Evolutionary conservation across 1,284 basidiomycete genomes (phyloP).

Genomic region (Garcileccinum viscosum): DNA sequence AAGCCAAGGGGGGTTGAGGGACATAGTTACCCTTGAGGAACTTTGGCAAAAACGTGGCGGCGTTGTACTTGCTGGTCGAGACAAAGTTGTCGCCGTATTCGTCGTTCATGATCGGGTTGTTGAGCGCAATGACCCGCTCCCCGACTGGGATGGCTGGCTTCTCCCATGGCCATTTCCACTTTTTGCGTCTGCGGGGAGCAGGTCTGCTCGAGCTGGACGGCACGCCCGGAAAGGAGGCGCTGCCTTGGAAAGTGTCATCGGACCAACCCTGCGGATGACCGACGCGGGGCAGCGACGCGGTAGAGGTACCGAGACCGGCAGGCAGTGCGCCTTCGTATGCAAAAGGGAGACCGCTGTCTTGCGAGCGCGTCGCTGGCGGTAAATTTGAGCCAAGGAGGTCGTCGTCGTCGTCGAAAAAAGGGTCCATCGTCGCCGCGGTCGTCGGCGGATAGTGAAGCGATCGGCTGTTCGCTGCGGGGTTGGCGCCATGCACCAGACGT

Average conservation of each 20-base stretch:
- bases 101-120: conserved; percentile 65
- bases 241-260: conserved; percentile 55
- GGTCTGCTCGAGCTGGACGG: conserved; percentile 8
- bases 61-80: conserved; percentile 95
- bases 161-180: conserved; percentile 82
- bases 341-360: conserved; percentile 73
- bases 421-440: conserved; percentile 74
- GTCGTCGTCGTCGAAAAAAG: conserved; percentile 84
- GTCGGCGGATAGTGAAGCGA: conserved; percentile 47
- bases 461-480: conserved; percentile 62
- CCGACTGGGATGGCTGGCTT: conserved; percentile 65
- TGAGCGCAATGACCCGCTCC: conserved; percentile 78
- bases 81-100: conserved; percentile 87
- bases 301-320: conserved; percentile 60
- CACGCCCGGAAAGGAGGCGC: conserved; percentile 47
- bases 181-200: conserved; percentile 30
- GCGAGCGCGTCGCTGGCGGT: conserved; percentile 58
- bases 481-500: conserved; percentile 72
- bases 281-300: conserved; percentile 42
- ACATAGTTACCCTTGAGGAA: conserved; percentile 80
- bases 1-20: not conserved
- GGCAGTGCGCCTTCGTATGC: conserved; percentile 62
- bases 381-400: conserved; percentile 21
- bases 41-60: conserved; percentile 89
- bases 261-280: conserved; percentile 71